Evolutionary conservation across 1,284 basidiomycete genomes (phyloP).

Genomic region (Cystobasidiaceae sp.): DNA sequence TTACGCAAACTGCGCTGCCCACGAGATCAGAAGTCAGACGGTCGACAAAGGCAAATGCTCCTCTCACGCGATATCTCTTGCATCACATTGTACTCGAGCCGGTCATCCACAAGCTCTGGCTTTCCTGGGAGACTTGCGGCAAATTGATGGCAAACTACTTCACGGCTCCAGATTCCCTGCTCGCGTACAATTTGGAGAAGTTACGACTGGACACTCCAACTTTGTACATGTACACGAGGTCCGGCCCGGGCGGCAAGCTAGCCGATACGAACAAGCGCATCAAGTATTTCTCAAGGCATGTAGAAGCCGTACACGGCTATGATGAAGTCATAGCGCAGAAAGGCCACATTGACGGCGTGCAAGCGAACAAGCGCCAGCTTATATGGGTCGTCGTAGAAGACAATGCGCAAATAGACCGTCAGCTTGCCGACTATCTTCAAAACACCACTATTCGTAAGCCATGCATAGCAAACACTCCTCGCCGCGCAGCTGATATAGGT

Average conservation of each 20-base stretch:
- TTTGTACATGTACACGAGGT: conserved; percentile 16
- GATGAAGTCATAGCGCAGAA: conserved; percentile 2
- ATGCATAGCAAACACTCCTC: neutral
- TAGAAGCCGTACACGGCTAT: conserved; percentile 4
- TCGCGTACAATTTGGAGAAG: conserved; percentile 6
- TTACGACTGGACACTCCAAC: conserved; percentile 11
- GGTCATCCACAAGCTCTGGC: neutral
- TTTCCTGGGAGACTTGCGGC: neutral
- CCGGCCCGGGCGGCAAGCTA: conserved; percentile 17
- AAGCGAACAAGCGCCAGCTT: neutral
- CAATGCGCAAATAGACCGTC: neutral
- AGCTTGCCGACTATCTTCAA: neutral
- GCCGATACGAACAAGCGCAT: neutral
- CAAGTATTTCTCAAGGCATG: conserved; percentile 1
- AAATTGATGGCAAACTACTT: conserved; percentile 10
- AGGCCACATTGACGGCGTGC: conserved; percentile 1
- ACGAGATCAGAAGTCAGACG: neutral
- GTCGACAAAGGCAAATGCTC: neutral
- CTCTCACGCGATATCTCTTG: conserved; percentile 1
- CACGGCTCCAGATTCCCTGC: conserved; percentile 5
- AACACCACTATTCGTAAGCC: conserved; percentile 1
- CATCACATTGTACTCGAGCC: conserved; percentile 6
- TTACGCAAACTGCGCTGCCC: neutral
- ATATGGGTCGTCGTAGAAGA: conserved; percentile 21
- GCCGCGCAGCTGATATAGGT: too few species aligned